Evolutionary conservation across 257 asterid genomes (phyloP), one percentile per base, ranked within the genome.

Genomic region (Hygrophila difformis): DNA sequence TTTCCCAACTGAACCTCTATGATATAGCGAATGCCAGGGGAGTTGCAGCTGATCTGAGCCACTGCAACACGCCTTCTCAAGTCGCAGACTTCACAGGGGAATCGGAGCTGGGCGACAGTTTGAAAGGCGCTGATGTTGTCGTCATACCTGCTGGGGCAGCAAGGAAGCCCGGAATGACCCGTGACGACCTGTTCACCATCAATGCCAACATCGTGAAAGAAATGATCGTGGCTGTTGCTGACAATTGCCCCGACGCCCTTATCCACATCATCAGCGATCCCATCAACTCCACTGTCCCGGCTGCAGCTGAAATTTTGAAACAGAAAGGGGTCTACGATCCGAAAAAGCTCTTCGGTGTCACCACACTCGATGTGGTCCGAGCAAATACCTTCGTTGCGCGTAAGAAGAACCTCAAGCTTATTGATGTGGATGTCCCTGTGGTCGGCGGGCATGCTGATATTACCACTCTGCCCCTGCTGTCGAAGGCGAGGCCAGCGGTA

Each of bases 101-200:
- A 34, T 58, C 74, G 35, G 81, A 78, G 38, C 60, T 78, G 49
- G 66, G 71, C 11, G 51, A 62, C 51, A 63, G 70, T 65, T 59
- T 78, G 65, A 72, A 72, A 62, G 84, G 49, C 33, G 84, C 40
- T 16, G 53, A 78, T 50, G 81, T 75, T 29, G 84, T 75, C 5
- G 81, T 78, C 61, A 72, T 78, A 52, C 88, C 84, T 40, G 88
- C 88, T 28, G 88, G 88, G 46, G 81, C 74, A 48, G 78, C 84
- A 3, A 69, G 88, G 51, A 78, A 75, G 58, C 88, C 88, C 2
- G 88, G 88, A 3, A 78, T 78, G 88, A 75, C 88, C 22, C 88
- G 84, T 39, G 88, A 78, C 55, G 88, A 75, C 68, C 73, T 78
- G 31, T 78, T 78, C 42, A 78, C 75, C 65, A 75, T 72, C 39